Base-by-base conservation (phyloP, 345 rosid genomes). In the Ceriops zippeliana region DNA sequence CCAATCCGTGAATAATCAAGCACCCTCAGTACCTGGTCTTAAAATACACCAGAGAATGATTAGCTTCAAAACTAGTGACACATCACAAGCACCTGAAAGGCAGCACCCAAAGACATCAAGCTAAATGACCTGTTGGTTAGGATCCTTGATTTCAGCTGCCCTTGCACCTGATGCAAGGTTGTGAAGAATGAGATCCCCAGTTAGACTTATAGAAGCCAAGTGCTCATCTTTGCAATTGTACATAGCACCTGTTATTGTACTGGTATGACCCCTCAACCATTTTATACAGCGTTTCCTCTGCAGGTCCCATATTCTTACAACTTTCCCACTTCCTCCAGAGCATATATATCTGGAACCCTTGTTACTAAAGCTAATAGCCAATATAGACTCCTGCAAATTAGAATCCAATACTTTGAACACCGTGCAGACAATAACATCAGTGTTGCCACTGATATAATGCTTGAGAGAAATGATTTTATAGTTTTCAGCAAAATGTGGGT, bases 221-320 rank as follows among this genome's bases (percentile, higher is more conserved):
- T 92, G 93, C 72, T 95, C 98, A 64, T 95, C 99, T 82, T 92
- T 95, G 81, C 96, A 90, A 68, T 95, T 95, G 87, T 92, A 95
- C 89, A 90, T 84, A 52, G 85, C 97, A 59, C 93, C 91, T 0
- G 97, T 90, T 72, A 95, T 87, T 27, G 92, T 83, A 81, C 78
- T 82, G 32, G 83, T 84, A 81, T 95, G 98, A 76, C 99, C 99
- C 86, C 63, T 92, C 80, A 90, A 82, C 91, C 96, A 84, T 83
- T 90, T 95, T 70, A 92, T 87, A 70, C 99, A 92, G 72, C 91
- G 84, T 72, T 87, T 92, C 76, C 93, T 83, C 83, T 95, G 98
- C 76, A 90, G 78, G 82, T 95, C 99, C 99, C 97, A 95, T 81
- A 95, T 89, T 78, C 91, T 92, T 38, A 95, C 92, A 57, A 86